Evolutionary conservation across 208 protist genomes (phyloP).

Genomic region (Plasmodiophora brassicae): DNA sequence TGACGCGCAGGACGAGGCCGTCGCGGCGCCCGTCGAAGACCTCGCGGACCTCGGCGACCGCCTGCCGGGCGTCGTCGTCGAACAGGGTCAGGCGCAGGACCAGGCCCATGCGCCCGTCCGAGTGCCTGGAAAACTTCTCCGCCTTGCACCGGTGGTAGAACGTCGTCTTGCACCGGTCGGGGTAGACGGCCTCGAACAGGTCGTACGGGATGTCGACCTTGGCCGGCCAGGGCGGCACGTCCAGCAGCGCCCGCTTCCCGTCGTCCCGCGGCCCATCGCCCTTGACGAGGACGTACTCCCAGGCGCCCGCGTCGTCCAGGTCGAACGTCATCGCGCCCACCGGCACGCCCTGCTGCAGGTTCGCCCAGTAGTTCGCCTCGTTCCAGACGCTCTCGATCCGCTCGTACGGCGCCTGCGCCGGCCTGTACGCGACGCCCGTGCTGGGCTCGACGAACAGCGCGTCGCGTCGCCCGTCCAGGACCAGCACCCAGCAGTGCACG

Average conservation of each 20-base stretch:
- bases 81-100: conserved; percentile 31
- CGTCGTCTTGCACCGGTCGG: neutral
- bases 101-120: conserved; percentile 6
- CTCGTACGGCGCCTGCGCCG: conserved; percentile 21
- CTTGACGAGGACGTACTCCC: conserved; percentile 48
- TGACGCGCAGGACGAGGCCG: neutral
- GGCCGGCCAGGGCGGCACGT: neutral
- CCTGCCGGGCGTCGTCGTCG: conserved; percentile 11
- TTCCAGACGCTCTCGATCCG: conserved; percentile 54
- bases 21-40: neutral
- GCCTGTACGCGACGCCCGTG: conserved; percentile 42
- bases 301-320: conserved; percentile 35
- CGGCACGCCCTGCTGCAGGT: conserved; percentile 34
- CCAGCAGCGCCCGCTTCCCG: neutral
- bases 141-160: conserved; percentile 27
- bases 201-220: conserved; percentile 18
- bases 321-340: conserved; percentile 22
- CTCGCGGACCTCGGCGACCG: neutral
- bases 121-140: conserved; percentile 9
- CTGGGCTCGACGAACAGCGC: conserved; percentile 50
- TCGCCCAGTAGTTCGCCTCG: conserved; percentile 51
- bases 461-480: conserved; percentile 39
- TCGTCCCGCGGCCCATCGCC: neutral
- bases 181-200: neutral
- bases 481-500: conserved; percentile 52